These are phyloP conservation scores for Alliaria petiolata DNA, from an alignment of 345 rosid species.

Conservation along the genomic window DNA sequence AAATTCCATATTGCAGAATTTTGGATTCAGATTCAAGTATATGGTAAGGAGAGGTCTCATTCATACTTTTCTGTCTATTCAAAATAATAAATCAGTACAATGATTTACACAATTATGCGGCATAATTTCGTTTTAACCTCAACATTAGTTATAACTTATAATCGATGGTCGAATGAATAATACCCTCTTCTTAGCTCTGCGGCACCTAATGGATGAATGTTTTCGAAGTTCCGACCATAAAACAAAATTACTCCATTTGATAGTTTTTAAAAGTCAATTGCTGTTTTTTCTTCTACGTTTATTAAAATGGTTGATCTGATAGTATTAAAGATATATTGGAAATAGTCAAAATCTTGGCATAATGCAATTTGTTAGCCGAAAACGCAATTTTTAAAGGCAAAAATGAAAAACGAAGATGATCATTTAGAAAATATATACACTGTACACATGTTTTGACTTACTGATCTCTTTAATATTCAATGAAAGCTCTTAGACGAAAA, in stretches of 20 bases:
- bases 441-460: slow-evolving; percentile 7
- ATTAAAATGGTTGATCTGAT: too few species aligned
- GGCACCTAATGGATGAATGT: too few species aligned
- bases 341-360: not conserved
- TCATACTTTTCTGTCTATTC: too few species aligned
- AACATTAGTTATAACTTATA: not conserved
- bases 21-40: not conserved
- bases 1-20: not conserved
- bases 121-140: not conserved
- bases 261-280: too few species aligned
- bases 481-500: not conserved
- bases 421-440: too few species aligned
- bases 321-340: not conserved
- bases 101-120: not conserved
- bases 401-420: too few species aligned
- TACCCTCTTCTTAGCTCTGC: not conserved
- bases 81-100: too few species aligned
- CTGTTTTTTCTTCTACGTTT: too few species aligned
- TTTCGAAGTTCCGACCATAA: too few species aligned
- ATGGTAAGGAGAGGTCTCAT: not conserved
- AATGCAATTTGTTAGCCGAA: not conserved
- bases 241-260: too few species aligned
- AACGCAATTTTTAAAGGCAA: not conserved
- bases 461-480: not conserved
- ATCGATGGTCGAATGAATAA: not conserved